A percentile compares a stretch with the other conserved stretches of the same genome.
These are phyloP conservation scores for Pseudocercospora eumusae DNA, from an alignment of 2,329 filamentous ascomycete species.

Conservation along the genomic window DNA sequence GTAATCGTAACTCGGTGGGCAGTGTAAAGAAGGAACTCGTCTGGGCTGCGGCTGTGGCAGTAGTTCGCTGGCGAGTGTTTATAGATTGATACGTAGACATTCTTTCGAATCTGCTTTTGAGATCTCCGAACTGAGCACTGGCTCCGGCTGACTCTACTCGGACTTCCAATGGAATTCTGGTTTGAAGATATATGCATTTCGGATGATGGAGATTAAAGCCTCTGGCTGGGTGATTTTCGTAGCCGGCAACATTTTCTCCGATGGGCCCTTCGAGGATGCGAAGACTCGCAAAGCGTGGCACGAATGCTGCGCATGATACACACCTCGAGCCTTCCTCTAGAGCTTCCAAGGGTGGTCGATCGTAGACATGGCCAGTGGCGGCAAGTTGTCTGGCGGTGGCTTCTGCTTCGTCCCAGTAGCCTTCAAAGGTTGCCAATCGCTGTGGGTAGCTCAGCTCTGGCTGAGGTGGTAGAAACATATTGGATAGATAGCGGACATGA, in stretches of 20 bases:
- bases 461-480: constrained; percentile 9
- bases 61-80: background rate
- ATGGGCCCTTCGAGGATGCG: constrained; percentile 28
- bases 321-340: constrained; percentile 38
- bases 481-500: background rate
- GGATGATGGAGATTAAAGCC: constrained; percentile 31
- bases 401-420: constrained; percentile 31
- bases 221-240: background rate
- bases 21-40: constrained; percentile 48
- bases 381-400: constrained; percentile 36
- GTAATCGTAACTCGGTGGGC: constrained; percentile 62
- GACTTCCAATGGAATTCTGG: constrained; percentile 34
- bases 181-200: constrained; percentile 30
- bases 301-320: constrained; percentile 34
- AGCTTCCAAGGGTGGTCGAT: constrained; percentile 36
- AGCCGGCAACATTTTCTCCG: constrained; percentile 3
- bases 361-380: constrained; percentile 38
- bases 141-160: constrained; percentile 11
- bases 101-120: constrained; percentile 22
- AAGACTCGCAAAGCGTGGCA: constrained; percentile 31
- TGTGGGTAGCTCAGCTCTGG: constrained; percentile 17
- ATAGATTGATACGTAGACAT: constrained; percentile 3
- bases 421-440: constrained; percentile 27
- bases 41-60: constrained; percentile 9
- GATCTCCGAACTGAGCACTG: constrained; percentile 11